Base-by-base conservation (phyloP, 139 green algal genomes). In the Tetratostichococcus sp. region DNA sequence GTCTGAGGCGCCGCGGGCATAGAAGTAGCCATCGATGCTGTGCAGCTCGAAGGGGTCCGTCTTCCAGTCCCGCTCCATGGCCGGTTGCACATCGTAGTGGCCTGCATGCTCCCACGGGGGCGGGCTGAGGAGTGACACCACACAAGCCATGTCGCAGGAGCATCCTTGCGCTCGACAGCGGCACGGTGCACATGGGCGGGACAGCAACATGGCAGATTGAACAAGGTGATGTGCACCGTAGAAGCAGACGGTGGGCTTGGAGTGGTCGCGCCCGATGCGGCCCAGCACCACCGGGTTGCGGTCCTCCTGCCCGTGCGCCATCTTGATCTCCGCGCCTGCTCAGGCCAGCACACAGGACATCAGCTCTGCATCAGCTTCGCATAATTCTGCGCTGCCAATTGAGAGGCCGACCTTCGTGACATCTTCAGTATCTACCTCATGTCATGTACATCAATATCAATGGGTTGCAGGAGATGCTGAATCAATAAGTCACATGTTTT, bases 271-370 rank as follows among this genome's bases (percentile, higher is more conserved):
- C 4, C 90, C 93, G 28, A 98, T 80, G 14, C 93, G 86, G 2
- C 87, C 93, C 25, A 98, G 82, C 23, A 98, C 92, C 25, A 97
- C 83, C 0, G 93, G 93, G 82, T 97, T 96, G 75, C 91, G 92
- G 77, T 89, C 91, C 66, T 89, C 85, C 19, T 74, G 59, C 30
- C 85, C 70, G 50, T 80, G 77, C 69, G 88, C 79, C 50, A 95
- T 72, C 83, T 93, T 94, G 3, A 94, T 88, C 58, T 97, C 92
- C 35, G 91, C 91, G 2, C 94, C 92, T 77, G 73, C 73, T 32
- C 11, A 1, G 59, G 39, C 14, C 68, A 73, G 5, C n/a, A 59
- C 1, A 8, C 25, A 28, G 21, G 32, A 72, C 33, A 57, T 50
- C 39, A 50, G 39, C n/a, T n/a, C n/a, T n/a, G n/a, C n/a, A n/a